Evolutionary conservation across 108 stramenopile species (phyloP).

Genomic region (Nitzschia putrida): DNA sequence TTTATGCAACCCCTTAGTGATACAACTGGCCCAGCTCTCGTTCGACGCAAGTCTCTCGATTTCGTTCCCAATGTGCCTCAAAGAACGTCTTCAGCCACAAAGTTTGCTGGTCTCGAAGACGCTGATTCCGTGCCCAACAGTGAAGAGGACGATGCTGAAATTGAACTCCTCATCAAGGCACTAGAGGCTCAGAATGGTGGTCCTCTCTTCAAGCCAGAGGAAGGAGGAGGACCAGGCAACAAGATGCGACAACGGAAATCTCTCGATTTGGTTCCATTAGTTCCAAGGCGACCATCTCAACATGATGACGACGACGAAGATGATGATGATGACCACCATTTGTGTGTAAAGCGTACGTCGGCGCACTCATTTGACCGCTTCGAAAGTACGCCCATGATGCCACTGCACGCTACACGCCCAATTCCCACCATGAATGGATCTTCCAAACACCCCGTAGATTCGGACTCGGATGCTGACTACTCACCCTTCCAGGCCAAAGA

Average conservation of each 20-base stretch:
- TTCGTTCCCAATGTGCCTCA: slow-evolving; percentile 12
- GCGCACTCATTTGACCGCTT: neutral
- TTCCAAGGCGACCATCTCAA: slow-evolving; percentile 5
- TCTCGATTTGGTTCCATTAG: neutral
- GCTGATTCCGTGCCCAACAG: neutral
- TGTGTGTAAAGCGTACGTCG: neutral
- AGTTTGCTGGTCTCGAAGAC: neutral
- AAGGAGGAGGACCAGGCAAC: neutral
- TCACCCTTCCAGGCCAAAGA: slow-evolving; percentile 2
- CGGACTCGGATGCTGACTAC: neutral
- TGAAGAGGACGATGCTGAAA: slow-evolving; percentile 7
- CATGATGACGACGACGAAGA: neutral
- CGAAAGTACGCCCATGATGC: neutral
- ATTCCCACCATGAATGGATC: too few species aligned
- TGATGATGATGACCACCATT: neutral
- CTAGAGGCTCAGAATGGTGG: neutral
- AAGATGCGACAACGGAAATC: neutral
- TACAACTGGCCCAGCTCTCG: neutral
- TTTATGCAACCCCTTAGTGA: neutral
- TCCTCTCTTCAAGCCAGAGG: neutral
- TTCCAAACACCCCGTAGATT: neutral
- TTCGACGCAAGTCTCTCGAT: slow-evolving; percentile 12
- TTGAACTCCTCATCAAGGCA: slow-evolving; percentile 1
- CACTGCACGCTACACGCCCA: neutral
- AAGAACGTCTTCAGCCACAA: neutral